phyloP scores from a whole-genome alignment of 2,329 filamentous ascomycete species.

The Talaromyces piceae region DNA sequence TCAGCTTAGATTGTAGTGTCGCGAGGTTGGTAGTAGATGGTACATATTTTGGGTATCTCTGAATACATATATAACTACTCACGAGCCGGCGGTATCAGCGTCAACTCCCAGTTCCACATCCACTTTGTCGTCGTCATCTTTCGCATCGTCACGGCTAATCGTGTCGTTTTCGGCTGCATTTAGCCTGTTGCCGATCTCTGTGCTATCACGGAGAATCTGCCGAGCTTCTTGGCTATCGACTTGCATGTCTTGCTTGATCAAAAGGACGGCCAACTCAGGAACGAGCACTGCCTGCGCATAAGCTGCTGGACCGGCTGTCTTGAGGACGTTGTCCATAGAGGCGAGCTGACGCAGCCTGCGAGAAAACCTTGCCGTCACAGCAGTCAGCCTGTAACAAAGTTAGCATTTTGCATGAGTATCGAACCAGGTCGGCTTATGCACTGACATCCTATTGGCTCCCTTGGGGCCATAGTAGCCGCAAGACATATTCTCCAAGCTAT shows the following conservation, averaged over 20 bases:
- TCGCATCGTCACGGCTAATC: conserved; percentile 25
- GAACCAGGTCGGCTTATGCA: neutral
- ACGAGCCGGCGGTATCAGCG: neutral
- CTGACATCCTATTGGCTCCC: conserved; percentile 64
- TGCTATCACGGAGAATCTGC: conserved; percentile 59
- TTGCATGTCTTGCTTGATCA: conserved; percentile 54
- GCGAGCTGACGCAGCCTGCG: conserved; percentile 54
- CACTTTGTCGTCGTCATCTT: neutral
- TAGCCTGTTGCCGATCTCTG: conserved; percentile 58
- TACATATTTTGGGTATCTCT: too few relatives aligned
- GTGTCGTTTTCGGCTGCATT: conserved; percentile 58
- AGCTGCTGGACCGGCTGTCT: conserved; percentile 57
- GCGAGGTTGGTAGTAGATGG: neutral
- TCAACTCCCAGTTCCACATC: too few relatives aligned
- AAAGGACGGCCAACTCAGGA: conserved; percentile 54
- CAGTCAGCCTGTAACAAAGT: conserved; percentile 39
- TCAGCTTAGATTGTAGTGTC: neutral
- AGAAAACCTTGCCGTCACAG: conserved; percentile 55
- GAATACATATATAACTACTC: neutral
- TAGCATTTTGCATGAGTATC: neutral
- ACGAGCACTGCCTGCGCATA: conserved; percentile 72
- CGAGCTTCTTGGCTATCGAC: conserved; percentile 40
- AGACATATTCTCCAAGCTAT: conserved; percentile 47
- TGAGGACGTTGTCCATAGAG: conserved; percentile 57
- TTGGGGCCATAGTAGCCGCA: conserved; percentile 80